Percentiles rank a stretch among this genome's conserved stretches.
Conservation (phyloP, 768 basidiomycete species). For the Panus rudis region DNA sequence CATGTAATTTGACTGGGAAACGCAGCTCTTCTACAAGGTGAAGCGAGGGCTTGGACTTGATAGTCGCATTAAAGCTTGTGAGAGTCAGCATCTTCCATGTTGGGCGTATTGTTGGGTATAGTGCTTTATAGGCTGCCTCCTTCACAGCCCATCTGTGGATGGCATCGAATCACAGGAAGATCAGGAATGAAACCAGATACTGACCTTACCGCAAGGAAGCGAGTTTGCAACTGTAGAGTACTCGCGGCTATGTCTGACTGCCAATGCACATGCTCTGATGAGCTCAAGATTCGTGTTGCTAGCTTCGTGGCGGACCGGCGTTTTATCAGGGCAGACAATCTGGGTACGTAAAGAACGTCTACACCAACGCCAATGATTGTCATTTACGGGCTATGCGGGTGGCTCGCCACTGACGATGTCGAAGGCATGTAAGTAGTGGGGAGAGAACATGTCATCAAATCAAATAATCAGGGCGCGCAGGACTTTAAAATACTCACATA, state of each 20-base stretch:
- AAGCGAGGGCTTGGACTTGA: constrained; percentile 41
- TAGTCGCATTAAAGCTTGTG: constrained; percentile 26
- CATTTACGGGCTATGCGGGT: constrained; percentile 39
- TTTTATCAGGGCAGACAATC: constrained; percentile 47
- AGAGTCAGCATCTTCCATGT: constrained; percentile 67
- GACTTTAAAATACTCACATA: no score
- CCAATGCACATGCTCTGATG: constrained; percentile 33
- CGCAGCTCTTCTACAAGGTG: constrained; percentile 9
- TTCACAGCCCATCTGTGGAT: constrained; percentile 69
- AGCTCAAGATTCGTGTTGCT: constrained; percentile 58
- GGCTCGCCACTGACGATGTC: no score
- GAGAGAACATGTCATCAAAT: no score
- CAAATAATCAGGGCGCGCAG: no score
- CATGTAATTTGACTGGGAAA: constrained; percentile 44
- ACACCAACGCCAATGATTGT: constrained; percentile 64
- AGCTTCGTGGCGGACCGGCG: constrained; percentile 42
- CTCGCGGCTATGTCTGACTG: constrained; percentile 26
- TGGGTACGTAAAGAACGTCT: constrained; percentile 65
- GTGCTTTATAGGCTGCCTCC: constrained; percentile 82
- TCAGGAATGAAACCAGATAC: constrained; percentile 12
- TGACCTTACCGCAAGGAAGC: constrained; percentile 71
- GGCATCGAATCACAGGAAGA: constrained; percentile 5
- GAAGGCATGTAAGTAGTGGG: no score
- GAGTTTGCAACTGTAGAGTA: constrained; percentile 22
- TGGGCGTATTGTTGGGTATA: constrained; percentile 54